A percentile compares a stretch with the other conserved stretches of the same genome.
Conservation (phyloP, 1,284 basidiomycete genomes). For the Mycena sp. region DNA sequence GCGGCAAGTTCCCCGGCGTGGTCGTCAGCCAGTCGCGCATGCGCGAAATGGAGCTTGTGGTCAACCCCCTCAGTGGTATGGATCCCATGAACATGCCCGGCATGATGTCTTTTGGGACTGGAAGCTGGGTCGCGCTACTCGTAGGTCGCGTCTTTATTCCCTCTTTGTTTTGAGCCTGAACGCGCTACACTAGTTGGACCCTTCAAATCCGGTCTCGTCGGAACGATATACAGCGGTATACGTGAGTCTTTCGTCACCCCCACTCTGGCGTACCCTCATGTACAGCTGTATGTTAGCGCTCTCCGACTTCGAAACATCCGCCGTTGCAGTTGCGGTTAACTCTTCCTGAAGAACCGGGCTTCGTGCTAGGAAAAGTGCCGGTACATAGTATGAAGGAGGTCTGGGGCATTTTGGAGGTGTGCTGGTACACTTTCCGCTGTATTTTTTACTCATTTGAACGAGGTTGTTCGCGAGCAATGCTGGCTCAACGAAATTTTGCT, state of each 20-base stretch:
- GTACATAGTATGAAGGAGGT: conserved; percentile 78
- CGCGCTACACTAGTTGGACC: conserved; percentile 55
- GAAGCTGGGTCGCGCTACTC: conserved; percentile 79
- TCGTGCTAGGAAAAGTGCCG: conserved; percentile 73
- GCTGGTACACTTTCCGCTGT: conserved; percentile 20
- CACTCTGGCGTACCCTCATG: background rate
- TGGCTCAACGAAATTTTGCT: conserved; percentile 79
- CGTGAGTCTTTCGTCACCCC: conserved; percentile 43
- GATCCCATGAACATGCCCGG: conserved; percentile 50
- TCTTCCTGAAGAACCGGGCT: conserved; percentile 77
- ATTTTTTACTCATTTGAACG: background rate
- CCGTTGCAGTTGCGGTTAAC: conserved; percentile 74
- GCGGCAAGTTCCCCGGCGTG: conserved; percentile 63
- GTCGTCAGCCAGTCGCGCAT: conserved; percentile 78
- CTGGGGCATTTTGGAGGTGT: conserved; percentile 77
- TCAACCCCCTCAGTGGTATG: conserved; percentile 66
- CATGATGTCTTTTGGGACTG: conserved; percentile 62
- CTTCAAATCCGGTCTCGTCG: conserved; percentile 53
- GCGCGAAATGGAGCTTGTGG: conserved; percentile 71
- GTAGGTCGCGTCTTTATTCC: conserved; percentile 50
- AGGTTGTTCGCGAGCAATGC: conserved; percentile 83
- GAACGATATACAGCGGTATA: conserved; percentile 63
- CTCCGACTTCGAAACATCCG: conserved; percentile 72
- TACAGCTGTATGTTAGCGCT: conserved; percentile 53
- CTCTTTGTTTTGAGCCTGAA: background rate